Evolutionary conservation across 2,329 filamentous ascomycete genomes (phyloP).

Genomic region (Tolypocladium amazonense): DNA sequence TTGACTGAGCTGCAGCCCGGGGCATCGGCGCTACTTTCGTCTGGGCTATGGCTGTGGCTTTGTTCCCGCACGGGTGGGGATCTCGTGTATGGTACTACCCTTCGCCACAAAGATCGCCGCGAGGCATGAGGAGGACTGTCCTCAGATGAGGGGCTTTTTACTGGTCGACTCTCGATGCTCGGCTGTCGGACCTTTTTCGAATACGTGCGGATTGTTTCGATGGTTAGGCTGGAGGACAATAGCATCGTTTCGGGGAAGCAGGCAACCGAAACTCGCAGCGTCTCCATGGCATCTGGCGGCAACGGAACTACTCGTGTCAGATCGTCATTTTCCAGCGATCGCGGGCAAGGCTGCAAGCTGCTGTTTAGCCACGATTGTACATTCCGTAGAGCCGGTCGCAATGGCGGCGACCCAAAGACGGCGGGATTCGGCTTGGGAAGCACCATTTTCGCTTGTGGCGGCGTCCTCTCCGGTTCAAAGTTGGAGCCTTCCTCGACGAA

Average conservation of each 20-base stretch:
- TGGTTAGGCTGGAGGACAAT: slow-evolving; percentile 40
- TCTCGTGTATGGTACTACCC: slow-evolving; percentile 20
- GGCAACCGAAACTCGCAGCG: slow-evolving; percentile 38
- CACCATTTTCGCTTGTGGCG: not conserved
- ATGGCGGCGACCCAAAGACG: slow-evolving; percentile 20
- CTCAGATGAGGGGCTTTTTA: slow-evolving; percentile 9
- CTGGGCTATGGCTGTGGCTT: not conserved
- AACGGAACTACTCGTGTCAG: slow-evolving; percentile 33
- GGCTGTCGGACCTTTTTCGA: slow-evolving; percentile 41
- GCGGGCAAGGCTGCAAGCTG: slow-evolving; percentile 16
- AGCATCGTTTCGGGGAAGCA: slow-evolving; percentile 53
- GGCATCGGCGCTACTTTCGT: slow-evolving; percentile 5
- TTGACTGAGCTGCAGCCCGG: slow-evolving; percentile 7
- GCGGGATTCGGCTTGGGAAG: slow-evolving; percentile 8
- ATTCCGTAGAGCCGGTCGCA: slow-evolving; percentile 21
- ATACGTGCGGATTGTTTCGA: slow-evolving; percentile 47
- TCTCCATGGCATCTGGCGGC: slow-evolving; percentile 42
- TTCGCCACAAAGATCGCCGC: slow-evolving; percentile 24
- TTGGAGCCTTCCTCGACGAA: slow-evolving; percentile 2
- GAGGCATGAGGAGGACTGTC: slow-evolving; percentile 3
- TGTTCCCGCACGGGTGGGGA: slow-evolving; percentile 3
- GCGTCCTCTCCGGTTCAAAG: slow-evolving; percentile 5
- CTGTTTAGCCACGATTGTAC: slow-evolving; percentile 26
- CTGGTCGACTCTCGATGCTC: slow-evolving; percentile 10
- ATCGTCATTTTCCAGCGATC: slow-evolving; percentile 21